These are phyloP conservation scores for Asterophora parasitica DNA, from an alignment of 768 basidiomycete species.

Conservation along the genomic window DNA sequence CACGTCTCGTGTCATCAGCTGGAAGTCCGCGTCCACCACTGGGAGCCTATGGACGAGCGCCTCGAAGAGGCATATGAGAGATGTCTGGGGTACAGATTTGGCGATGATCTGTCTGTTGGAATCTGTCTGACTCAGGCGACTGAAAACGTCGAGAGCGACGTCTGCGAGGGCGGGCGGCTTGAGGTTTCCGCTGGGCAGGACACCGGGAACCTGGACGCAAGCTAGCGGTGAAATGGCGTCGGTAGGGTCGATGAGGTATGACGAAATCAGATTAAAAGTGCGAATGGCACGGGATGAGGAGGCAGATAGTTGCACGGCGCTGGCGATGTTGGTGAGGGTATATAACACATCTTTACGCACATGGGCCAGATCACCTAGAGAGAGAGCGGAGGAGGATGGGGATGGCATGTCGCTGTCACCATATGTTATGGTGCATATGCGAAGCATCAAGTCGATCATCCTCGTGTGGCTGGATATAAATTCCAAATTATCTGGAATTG, in stretches of 20 bases:
- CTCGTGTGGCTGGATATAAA: constrained; percentile 63
- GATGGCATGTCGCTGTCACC: constrained; percentile 27
- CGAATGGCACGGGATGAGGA: constrained; percentile 43
- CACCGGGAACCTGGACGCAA: constrained; percentile 50
- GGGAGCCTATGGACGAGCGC: constrained; percentile 83
- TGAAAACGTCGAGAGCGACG: constrained; percentile 79
- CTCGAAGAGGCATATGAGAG: constrained; percentile 60
- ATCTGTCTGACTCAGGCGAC: constrained; percentile 73
- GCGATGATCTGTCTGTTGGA: constrained; percentile 72
- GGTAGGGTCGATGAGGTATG: constrained; percentile 67
- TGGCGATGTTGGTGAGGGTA: constrained; percentile 60
- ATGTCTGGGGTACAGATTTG: constrained; percentile 49
- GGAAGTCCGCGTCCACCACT: constrained; percentile 68
- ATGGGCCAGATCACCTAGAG: constrained; percentile 64
- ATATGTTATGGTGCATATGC: constrained; percentile 52
- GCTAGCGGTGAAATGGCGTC: constrained; percentile 63
- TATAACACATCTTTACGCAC: constrained; percentile 76
- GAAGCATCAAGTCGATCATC: constrained; percentile 62
- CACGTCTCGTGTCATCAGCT: constrained; percentile 53
- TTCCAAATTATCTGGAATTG: constrained; percentile 62
- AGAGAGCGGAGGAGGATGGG: constrained; percentile 54
- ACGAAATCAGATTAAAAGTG: constrained; percentile 63
- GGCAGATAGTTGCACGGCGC: constrained; percentile 44
- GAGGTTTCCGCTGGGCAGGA: constrained; percentile 32
- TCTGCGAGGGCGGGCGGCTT: constrained; percentile 64